Evolutionary conservation across 148 eudicot species (phyloP), one percentile per base, ranked within the genome.

Genomic region (Chenopodium berlandieri): DNA sequence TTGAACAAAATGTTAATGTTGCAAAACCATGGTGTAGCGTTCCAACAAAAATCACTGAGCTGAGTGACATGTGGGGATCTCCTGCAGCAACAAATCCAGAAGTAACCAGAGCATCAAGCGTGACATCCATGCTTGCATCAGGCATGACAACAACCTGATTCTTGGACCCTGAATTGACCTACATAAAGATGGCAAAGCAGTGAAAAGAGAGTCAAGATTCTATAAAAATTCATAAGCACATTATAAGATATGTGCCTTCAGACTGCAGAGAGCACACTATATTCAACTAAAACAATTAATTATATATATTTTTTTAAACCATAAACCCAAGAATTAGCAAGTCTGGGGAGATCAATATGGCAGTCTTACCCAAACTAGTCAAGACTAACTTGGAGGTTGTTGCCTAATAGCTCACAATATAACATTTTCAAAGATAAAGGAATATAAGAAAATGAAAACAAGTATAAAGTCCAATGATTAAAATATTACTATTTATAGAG

Each of bases 81-180:
- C 94, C 94, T 5, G 87, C 91, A 82, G 92, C 91, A 68, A 92
- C 94, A 84, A 91, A 91, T 84, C 92, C 95, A 84, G 92, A 87
- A n/a, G 90, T 89, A 80, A 91, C 87, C 74, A 93, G 77, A 81
- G 92, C 88, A 82, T 90, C 88, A 75, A 93, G 79, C 22, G 97
- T 91, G 40, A 89, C 79, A 82, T 88, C 91, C 76, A 89, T 79
- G 75, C 66, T 85, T 77, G 97, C 94, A 86, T 93, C 95, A 78
- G 97, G 97, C 93, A 93, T 84, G 83, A 93, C 91, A 62, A 91
- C 82, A 73, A 90, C 94, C 83, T 80, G 87, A 87, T 88, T 89
- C 83, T 89, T 91, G 72, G 88, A 89, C 78, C 97, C 92, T 86
- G 87, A 85, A 78, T 87, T 87, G 52, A 86, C 89, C 94, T 93